Evolutionary conservation across 192 early-diverging fungal species (phyloP).

Genomic region (Thoreauomyces humboldtii): DNA sequence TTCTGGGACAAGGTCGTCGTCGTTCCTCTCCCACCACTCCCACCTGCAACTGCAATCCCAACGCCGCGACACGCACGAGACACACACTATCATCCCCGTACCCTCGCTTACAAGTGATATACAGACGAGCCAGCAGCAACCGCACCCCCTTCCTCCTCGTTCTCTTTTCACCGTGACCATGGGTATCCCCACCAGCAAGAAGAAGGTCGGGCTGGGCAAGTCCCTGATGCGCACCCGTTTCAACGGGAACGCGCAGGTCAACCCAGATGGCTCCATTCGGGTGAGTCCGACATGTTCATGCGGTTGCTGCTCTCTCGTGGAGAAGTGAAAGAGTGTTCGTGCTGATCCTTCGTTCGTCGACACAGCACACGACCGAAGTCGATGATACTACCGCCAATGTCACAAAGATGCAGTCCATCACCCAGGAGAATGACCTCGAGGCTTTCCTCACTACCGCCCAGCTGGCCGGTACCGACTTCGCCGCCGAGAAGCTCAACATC

Average conservation of each 20-base stretch:
- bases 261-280: slow-evolving; percentile 52
- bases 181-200: slow-evolving; percentile 36
- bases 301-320: background rate
- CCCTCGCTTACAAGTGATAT: too few species aligned
- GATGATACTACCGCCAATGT: slow-evolving; percentile 77
- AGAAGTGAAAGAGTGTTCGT: background rate
- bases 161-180: too few species aligned
- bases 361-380: slow-evolving; percentile 76
- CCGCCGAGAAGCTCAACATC: slow-evolving; percentile 77
- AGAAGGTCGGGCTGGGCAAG: slow-evolving; percentile 45
- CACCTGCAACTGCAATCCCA: too few species aligned
- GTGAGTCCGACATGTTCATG: slow-evolving; percentile 10
- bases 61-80: too few species aligned
- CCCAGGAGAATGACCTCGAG: slow-evolving; percentile 95
- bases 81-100: too few species aligned
- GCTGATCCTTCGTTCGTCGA: background rate
- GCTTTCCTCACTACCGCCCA: slow-evolving; percentile 93
- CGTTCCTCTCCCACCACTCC: too few species aligned
- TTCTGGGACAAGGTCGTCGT: too few species aligned
- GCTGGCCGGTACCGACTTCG: slow-evolving; percentile 92
- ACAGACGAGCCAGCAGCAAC: too few species aligned
- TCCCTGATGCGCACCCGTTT: slow-evolving; percentile 47
- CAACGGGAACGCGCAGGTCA: slow-evolving; percentile 34
- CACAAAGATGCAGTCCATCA: slow-evolving; percentile 90
- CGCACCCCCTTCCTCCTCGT: background rate